Evolutionary conservation across 2,329 filamentous ascomycete genomes (phyloP).

Genomic region (Botrytis squamosa): DNA sequence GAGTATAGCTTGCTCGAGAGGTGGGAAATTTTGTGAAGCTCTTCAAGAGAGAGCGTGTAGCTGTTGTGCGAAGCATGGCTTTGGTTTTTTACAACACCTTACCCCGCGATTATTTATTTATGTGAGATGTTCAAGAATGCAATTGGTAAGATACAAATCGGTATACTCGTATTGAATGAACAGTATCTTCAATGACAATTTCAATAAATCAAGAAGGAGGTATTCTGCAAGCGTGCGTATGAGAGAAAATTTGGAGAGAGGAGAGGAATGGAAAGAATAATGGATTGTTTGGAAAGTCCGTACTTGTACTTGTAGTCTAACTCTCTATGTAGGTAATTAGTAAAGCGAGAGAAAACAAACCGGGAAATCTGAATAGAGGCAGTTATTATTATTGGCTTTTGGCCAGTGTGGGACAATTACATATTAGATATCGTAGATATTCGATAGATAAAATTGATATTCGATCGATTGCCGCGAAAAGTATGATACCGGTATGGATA

Average conservation of each 20-base stretch:
- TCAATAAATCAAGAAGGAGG: neutral
- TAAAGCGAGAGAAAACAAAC: conserved; percentile 7
- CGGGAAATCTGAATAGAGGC: neutral
- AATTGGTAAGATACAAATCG: neutral
- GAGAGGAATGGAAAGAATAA: neutral
- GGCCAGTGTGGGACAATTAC: conserved; percentile 5
- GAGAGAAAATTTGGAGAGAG: neutral
- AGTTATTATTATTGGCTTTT: neutral
- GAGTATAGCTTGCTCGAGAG: conserved; percentile 32
- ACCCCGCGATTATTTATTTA: conserved; percentile 31
- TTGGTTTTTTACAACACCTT: conserved; percentile 23
- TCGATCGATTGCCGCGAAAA: neutral
- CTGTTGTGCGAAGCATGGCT: conserved; percentile 38
- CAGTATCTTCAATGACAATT: conserved; percentile 13
- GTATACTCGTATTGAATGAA: conserved; percentile 16
- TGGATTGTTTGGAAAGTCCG: neutral
- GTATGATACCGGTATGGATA: neutral
- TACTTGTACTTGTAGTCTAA: conserved; percentile 1
- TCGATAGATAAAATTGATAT: neutral
- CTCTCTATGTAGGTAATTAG: conserved; percentile 1
- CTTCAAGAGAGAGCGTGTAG: conserved; percentile 35
- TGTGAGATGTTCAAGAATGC: conserved; percentile 18
- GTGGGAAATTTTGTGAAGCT: conserved; percentile 33
- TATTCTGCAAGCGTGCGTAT: neutral
- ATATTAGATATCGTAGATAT: neutral